A percentile compares a stretch with the other conserved stretches of the same genome.
Evolutionary conservation across 2,329 filamentous ascomycete genomes (phyloP).

Genomic region (Oidium heveae): DNA sequence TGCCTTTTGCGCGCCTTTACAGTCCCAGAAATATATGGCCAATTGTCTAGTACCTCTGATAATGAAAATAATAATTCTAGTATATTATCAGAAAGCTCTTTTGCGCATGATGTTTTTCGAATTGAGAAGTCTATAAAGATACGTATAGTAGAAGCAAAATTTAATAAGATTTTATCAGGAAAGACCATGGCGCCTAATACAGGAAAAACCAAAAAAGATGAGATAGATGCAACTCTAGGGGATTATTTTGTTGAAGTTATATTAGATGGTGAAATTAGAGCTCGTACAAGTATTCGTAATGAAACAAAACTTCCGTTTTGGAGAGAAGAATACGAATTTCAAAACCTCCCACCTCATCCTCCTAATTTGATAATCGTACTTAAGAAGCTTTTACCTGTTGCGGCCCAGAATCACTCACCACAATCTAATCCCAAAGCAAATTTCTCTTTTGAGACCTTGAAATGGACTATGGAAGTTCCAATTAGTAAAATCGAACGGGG

Average conservation of each 20-base stretch:
- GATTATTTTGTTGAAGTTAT: constrained; percentile 62
- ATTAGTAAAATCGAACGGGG: constrained; percentile 55
- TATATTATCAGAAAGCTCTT: constrained; percentile 1
- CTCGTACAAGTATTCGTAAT: constrained; percentile 45
- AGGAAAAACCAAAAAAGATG: constrained; percentile 10
- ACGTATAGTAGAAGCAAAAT: constrained; percentile 35
- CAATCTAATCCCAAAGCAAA: constrained; percentile 8
- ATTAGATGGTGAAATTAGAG: constrained; percentile 54
- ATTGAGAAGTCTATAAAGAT: constrained; percentile 34
- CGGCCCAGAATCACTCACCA: constrained; percentile 9
- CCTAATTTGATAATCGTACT: constrained; percentile 46
- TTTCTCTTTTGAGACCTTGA: constrained; percentile 24
- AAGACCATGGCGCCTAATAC: not conserved
- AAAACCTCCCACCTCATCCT: constrained; percentile 42
- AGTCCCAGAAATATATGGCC: constrained; percentile 63
- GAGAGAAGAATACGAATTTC: constrained; percentile 54
- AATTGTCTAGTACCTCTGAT: constrained; percentile 4
- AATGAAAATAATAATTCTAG: constrained; percentile 5
- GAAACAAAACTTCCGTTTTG: constrained; percentile 56
- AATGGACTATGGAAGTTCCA: constrained; percentile 48
- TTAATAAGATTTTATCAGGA: constrained; percentile 16
- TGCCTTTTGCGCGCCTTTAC: constrained; percentile 78
- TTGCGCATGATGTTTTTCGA: constrained; percentile 26
- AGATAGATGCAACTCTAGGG: constrained; percentile 25
- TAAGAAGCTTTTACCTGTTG: constrained; percentile 30